Evolutionary conservation across 1,284 basidiomycete genomes (phyloP), one percentile per base, ranked within the genome.

Genomic region (Violaceomyces palustris): DNA sequence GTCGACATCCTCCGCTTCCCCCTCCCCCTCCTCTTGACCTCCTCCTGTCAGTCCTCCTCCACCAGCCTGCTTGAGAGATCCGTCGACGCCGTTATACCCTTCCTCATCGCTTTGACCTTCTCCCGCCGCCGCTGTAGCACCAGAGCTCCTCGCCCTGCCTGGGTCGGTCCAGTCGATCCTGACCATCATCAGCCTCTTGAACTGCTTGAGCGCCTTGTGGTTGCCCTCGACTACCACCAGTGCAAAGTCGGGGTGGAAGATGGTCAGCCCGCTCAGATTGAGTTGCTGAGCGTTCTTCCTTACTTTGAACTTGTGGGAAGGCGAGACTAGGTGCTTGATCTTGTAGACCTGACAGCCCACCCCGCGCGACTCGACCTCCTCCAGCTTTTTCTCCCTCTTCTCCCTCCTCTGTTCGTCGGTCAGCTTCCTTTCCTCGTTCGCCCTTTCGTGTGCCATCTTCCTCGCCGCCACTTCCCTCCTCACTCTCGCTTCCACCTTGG

Each of bases 151-250:
- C 12, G 87, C 83, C 19, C 88, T 81, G 0, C 89, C 87, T 29
- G 88, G 82, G 72, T 96, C 89, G 0, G 87, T 94, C 93, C 93
- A 99, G 28, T 86, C 84, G 38, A 98, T 89, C 38, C 94, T 86
- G 36, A 83, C 77, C 30, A 87, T 68, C 87, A 99, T 86, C 39
- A 98, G 78, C 22, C 84, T 81, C 65, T 86, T 89, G 77, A 94
- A 99, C 53, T 85, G 83, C 67, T 86, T 85, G 61, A 96, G 81
- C 50, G 84, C 86, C 75, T 88, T 92, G 27, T 80, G 77, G 0
- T 86, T 86, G 19, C 94, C 94, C 74, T 99, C 94, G 40, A 96
- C 88, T 52, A 96, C 85, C 23, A 99, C 83, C 74, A 98, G 79
- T 54, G 82, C 85, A 79, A 96, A 96, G 23, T 80, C 75, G 0